Evolutionary conservation across 495 filamentous ascomycete genomes (phyloP).

Genomic region (Bathelium albidoporum): DNA sequence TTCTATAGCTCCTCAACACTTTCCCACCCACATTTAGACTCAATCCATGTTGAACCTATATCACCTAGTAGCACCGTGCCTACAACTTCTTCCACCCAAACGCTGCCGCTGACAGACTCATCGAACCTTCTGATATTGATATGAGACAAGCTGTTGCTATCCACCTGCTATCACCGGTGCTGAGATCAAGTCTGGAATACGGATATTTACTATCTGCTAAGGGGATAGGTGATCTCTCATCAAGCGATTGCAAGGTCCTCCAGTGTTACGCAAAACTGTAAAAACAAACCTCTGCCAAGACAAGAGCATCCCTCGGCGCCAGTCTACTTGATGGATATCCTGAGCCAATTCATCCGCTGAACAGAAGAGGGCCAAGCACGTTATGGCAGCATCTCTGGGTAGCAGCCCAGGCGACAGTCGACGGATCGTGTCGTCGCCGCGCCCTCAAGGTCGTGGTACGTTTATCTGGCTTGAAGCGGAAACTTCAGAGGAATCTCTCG

Average conservation of each 20-base stretch:
- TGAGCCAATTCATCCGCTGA: background rate
- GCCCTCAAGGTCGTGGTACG: constrained; percentile 55
- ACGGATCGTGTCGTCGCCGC: constrained; percentile 39
- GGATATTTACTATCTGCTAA: background rate
- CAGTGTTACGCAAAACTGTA: background rate
- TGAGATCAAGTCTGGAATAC: background rate
- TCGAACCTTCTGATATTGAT: background rate
- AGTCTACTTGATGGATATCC: background rate
- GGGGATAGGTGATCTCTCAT: background rate
- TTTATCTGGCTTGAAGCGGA: constrained; percentile 2
- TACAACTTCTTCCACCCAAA: too few relatives aligned
- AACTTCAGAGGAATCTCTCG: background rate
- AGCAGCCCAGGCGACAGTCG: constrained; percentile 21
- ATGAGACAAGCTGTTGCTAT: background rate
- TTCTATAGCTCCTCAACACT: too few relatives aligned
- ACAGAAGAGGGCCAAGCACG: background rate
- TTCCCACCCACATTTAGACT: too few relatives aligned
- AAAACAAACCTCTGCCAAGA: background rate
- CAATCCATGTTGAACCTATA: too few relatives aligned
- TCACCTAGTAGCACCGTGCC: too few relatives aligned
- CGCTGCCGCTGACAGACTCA: background rate
- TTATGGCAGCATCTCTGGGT: constrained; percentile 10
- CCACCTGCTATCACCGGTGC: background rate
- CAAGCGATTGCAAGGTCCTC: background rate
- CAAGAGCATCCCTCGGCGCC: background rate